phyloP scores from a whole-genome alignment of 2,329 filamentous ascomycete genomes.

The Magnaporthiopsis poae region DNA sequence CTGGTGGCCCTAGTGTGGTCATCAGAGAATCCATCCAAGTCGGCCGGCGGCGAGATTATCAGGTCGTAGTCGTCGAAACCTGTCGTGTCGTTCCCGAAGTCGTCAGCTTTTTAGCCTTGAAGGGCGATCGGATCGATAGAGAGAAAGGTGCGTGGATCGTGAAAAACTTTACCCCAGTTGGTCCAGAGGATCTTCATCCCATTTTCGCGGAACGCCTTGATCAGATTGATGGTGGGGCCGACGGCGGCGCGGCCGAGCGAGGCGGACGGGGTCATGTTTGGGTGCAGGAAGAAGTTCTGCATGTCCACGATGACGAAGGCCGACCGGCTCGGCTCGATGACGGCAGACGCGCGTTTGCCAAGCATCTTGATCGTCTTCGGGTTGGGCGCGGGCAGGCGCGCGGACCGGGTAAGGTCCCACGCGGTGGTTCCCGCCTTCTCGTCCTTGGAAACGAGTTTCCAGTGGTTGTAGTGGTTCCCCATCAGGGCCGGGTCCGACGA shows the following conservation, averaged over 20 bases:
- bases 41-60: slow-evolving; percentile 36
- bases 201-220: slow-evolving; percentile 34
- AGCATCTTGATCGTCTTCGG: neutral
- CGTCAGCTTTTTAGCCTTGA: slow-evolving; percentile 28
- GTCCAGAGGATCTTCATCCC: slow-evolving; percentile 45
- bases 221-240: slow-evolving; percentile 28
- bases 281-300: slow-evolving; percentile 47
- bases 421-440: neutral
- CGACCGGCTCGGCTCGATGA: slow-evolving; percentile 25
- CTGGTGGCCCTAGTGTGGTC: slow-evolving; percentile 12
- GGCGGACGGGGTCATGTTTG: slow-evolving; percentile 25
- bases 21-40: slow-evolving; percentile 35
- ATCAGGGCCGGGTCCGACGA: neutral
- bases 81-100: too few relatives aligned
- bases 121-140: neutral
- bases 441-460: neutral
- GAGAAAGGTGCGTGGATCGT: too few relatives aligned
- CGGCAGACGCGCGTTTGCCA: slow-evolving; percentile 16
- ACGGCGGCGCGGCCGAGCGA: slow-evolving; percentile 30
- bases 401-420: neutral
- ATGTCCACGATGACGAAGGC: slow-evolving; percentile 32
- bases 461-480: neutral
- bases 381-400: neutral
- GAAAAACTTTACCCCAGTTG: slow-evolving; percentile 29
- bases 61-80: slow-evolving; percentile 32